Evolutionary conservation across 148 eudicot species (phyloP), one percentile per base, ranked within the genome.

Genomic region (Fagopyrum esculentum): DNA sequence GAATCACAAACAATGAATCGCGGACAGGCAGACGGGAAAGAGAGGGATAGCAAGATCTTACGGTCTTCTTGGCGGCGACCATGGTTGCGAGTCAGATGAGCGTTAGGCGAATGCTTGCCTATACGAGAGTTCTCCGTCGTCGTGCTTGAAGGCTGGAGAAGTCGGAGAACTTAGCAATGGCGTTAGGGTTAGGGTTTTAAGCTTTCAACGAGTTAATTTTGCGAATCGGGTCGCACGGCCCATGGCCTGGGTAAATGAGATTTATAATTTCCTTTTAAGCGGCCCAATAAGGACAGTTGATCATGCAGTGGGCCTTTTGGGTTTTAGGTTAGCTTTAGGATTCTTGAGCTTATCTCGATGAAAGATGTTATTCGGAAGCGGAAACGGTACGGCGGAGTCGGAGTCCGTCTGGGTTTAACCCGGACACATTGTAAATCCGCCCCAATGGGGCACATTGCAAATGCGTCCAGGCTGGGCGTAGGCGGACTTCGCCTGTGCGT

Each of bases 11-110:
- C 46, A 71, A 45, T 0, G 52, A 1, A 71, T 19, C n/a, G 15
- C 54, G 74, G 3, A 15, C 7, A 45, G 19, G 44, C 51, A 71
- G 19, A 16, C 10, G 74, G 15, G 6, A 49, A n/a, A 55, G 45
- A 72, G 29, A 60, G 49, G 22, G 35, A 19, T 45, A 69, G 15
- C 6, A 9, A 49, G 54, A 73, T 17, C 74, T 61, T 86, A 86
- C 89, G 57, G 89, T 86, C 61, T 86, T 86, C 85, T 86, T 86
- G 40, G 89, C 75, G 77, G 85, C 76, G 57, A 84, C 89, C 89
- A 86, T 86, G 73, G 80, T 60, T 45, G 72, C 69, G 63, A 70
- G 30, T 71, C 74, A 12, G 55, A 3, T 69, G 77, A 66, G 69
- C 26, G 16, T 59, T 17, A 72, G 26, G 50, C 69, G 45, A 70